Evolutionary conservation across 1,139 yeast species (phyloP), one percentile per base, ranked within the genome.

Genomic region (Lodderomyces metapsilosis): DNA sequence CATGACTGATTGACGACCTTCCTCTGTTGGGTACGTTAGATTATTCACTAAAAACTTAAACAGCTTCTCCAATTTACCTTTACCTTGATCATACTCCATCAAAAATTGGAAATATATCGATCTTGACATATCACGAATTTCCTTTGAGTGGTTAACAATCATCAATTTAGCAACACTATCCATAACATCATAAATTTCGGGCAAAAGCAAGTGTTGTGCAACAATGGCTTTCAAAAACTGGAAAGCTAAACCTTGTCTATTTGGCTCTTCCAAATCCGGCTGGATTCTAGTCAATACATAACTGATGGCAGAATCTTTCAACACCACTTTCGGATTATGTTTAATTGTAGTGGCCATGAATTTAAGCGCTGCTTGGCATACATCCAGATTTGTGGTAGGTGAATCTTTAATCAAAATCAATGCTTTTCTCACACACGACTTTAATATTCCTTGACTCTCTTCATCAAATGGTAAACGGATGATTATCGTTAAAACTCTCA

Each of bases 1-100:
- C 87, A 92, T 80, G 2, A 88, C 95, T 1, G 97, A 88, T 53
- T 85, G 84, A 43, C 98, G 76, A 40, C 98, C 99, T 36, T 81
- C 77, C 46, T 84, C 84, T 4, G 96, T 83, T 11, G 95, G 92
- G 58, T 94, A 94, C 21, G 82, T 76, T 55, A 94, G 68, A 58
- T 94, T 92, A 48, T 80, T 80, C n/a, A 91, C 85, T 62, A 92
- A 71, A 56, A 84, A 83, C 49, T 84, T 82, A 62, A 91, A 82
- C 53, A 88, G 95, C 53, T 84, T 87, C 51, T 87, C 94, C 41
- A 92, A 64, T 50, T 89, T 79, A 5, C 94, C 91, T 55, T 83
- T 78, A 24, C 98, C 91, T 65, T 92, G 98, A 53, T 95, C 98
- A 56, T 88, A 92, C 54, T 89, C 96, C 84, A 91, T 86, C 54